Conservation (phyloP, 176 grass and related monocot species). For the Avena atlantica region DNA sequence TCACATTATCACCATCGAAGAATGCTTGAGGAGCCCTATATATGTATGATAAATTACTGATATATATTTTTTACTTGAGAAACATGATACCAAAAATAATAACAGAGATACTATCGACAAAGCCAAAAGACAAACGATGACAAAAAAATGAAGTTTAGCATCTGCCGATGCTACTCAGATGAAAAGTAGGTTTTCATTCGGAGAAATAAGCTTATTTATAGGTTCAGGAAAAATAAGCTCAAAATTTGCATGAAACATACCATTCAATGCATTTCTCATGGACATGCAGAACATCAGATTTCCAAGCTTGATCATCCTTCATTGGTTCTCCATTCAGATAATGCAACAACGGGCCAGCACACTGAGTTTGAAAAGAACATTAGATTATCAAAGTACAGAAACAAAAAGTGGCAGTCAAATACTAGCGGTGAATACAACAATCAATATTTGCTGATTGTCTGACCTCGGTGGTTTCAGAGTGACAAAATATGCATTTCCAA, state of each 20-base stretch:
- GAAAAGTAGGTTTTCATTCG: neutral
- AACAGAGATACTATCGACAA: neutral
- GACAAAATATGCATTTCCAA: slow-evolving; percentile 80
- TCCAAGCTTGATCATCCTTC: slow-evolving; percentile 59
- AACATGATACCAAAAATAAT: neutral
- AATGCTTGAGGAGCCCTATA: slow-evolving; percentile 91
- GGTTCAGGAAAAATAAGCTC: neutral
- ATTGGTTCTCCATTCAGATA: slow-evolving; percentile 70
- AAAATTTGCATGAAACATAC: slow-evolving; percentile 46
- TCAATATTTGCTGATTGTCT: slow-evolving; percentile 13
- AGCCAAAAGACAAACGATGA: neutral
- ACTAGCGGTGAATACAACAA: slow-evolving; percentile 12
- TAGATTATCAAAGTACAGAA: slow-evolving; percentile 16
- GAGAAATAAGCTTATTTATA: neutral
- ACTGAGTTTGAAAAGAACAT: slow-evolving; percentile 50
- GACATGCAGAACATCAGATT: slow-evolving; percentile 73
- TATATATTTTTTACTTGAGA: neutral
- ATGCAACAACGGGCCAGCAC: slow-evolving; percentile 73
- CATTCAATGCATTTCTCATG: slow-evolving; percentile 99
- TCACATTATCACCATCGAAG: slow-evolving; percentile 73
- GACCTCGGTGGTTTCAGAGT: slow-evolving; percentile 66
- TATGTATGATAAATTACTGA: slow-evolving; percentile 26
- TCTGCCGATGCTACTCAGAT: neutral
- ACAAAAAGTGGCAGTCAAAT: neutral
- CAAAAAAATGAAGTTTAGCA: neutral